Conservation (phyloP, 2,329 filamentous ascomycete genomes). For the Arthroderma uncinatum region DNA sequence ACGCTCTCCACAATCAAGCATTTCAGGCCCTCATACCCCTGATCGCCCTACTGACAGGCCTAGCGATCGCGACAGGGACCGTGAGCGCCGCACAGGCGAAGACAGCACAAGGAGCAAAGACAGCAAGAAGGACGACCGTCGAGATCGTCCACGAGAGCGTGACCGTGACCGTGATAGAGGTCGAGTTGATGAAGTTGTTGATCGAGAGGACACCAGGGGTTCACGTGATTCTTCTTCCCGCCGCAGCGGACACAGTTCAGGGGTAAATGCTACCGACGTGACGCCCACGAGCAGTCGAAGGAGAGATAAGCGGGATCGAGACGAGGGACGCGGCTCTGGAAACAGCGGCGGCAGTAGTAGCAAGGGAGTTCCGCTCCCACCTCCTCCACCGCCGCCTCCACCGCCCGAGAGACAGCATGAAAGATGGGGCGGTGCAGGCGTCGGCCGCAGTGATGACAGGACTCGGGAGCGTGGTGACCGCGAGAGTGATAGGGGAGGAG, state of each 20-base stretch:
- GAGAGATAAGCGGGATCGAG: slow-evolving; percentile 11
- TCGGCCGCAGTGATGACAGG: slow-evolving; percentile 8
- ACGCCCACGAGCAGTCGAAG: slow-evolving; percentile 5
- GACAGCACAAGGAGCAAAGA: slow-evolving; percentile 22
- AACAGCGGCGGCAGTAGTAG: not conserved
- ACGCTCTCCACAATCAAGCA: slow-evolving; percentile 24
- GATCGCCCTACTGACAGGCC: slow-evolving; percentile 19
- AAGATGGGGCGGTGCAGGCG: slow-evolving; percentile 10
- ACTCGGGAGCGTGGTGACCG: slow-evolving; percentile 9
- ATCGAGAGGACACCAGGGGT: slow-evolving; percentile 6
- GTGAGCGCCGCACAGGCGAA: slow-evolving; percentile 21
- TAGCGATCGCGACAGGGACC: slow-evolving; percentile 20
- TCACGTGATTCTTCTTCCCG: slow-evolving; percentile 12
- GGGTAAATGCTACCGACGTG: not conserved
- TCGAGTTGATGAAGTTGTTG: slow-evolving; percentile 6
- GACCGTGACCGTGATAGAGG: slow-evolving; percentile 21
- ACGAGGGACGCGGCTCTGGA: not conserved
- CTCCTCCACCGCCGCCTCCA: slow-evolving; percentile 8
- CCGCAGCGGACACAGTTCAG: slow-evolving; percentile 2
- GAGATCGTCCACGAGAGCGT: slow-evolving; percentile 25
- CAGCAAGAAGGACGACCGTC: slow-evolving; percentile 28
- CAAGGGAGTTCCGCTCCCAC: not conserved
- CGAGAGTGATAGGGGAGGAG: slow-evolving; percentile 12
- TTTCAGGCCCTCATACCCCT: slow-evolving; percentile 17
- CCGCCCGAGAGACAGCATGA: not conserved